Conservation (phyloP, 192 early-diverging fungal genomes). For the Spizellomyces punctatus region DNA sequence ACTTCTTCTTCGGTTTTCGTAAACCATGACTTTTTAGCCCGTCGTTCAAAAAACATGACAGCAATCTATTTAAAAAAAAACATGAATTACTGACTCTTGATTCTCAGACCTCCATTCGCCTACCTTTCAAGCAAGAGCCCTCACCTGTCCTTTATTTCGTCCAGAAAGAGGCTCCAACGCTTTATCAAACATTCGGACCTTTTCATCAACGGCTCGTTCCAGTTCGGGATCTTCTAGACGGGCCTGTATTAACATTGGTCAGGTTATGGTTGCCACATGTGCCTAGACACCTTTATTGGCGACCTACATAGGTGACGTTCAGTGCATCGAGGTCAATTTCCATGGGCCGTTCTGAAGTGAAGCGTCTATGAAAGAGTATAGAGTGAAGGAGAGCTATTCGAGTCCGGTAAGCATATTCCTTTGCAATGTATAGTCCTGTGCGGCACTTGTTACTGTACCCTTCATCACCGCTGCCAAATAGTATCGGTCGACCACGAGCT, state of each 20-base stretch:
- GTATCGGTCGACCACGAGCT: slow-evolving; percentile 42
- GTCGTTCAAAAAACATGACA: slow-evolving; percentile 40
- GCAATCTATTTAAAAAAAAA: slow-evolving; percentile 17
- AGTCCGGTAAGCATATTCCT: background rate
- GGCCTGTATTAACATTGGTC: slow-evolving; percentile 20
- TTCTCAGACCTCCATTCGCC: too few species aligned
- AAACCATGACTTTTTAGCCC: slow-evolving; percentile 46
- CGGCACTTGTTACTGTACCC: slow-evolving; percentile 23
- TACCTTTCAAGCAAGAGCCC: too few species aligned
- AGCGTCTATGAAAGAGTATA: slow-evolving; percentile 47
- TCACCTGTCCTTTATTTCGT: slow-evolving; percentile 25
- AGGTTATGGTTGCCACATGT: background rate
- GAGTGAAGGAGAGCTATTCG: slow-evolving; percentile 43
- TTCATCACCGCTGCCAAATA: slow-evolving; percentile 35
- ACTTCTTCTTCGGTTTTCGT: slow-evolving; percentile 35
- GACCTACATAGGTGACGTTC: slow-evolving; percentile 42
- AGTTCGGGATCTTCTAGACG: slow-evolving; percentile 40
- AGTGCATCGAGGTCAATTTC: slow-evolving; percentile 42
- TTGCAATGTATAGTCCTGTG: background rate
- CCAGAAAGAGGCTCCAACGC: slow-evolving; percentile 30
- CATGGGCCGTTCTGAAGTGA: slow-evolving; percentile 37
- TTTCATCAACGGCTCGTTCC: slow-evolving; percentile 38
- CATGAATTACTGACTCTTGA: too few species aligned
- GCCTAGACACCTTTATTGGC: background rate
- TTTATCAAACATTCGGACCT: slow-evolving; percentile 30